A percentile compares a stretch with the other conserved stretches of the same genome.
These are phyloP conservation scores for Hamigera avellanea DNA, from an alignment of 495 filamentous ascomycete species.

Conservation along the genomic window DNA sequence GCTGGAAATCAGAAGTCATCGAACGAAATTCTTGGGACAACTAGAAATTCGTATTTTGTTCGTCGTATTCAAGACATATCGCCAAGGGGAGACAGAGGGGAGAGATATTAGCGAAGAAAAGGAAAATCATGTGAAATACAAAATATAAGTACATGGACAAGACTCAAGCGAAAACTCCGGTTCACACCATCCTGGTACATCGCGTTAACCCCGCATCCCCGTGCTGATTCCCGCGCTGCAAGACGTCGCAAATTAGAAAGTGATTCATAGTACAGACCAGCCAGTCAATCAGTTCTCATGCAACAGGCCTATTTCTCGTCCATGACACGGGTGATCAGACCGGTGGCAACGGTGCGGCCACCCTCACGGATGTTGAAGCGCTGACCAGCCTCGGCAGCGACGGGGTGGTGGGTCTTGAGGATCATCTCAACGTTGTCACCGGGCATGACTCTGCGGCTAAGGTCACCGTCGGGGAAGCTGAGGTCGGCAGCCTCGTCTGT, in stretches of 20 bases:
- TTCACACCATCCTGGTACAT: conserved; percentile 9
- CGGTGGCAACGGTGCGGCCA: conserved; percentile 86
- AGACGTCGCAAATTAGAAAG: too few species aligned
- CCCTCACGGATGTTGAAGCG: conserved; percentile 96
- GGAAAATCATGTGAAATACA: conserved; percentile 29
- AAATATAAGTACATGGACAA: conserved; percentile 25
- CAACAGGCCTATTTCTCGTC: conserved; percentile 10
- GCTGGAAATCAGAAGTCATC: too few species aligned
- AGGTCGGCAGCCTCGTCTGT: conserved; percentile 70
- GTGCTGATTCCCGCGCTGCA: conserved; percentile 15
- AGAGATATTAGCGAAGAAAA: conserved; percentile 3
- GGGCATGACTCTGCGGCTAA: conserved; percentile 76
- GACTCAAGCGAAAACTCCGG: conserved; percentile 30
- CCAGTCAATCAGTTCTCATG: conserved; percentile 3
- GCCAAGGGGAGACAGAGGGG: conserved; percentile 16
- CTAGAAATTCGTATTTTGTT: too few species aligned
- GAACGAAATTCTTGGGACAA: too few species aligned
- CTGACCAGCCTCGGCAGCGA: conserved; percentile 80
- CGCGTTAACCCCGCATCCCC: conserved; percentile 9
- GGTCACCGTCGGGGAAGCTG: conserved; percentile 69
- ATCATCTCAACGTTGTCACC: conserved; percentile 98
- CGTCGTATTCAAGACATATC: not conserved
- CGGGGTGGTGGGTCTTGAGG: conserved; percentile 63
- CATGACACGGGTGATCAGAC: conserved; percentile 76
- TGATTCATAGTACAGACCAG: conserved; percentile 28